Percentiles rank a stretch among this genome's conserved stretches.
These are phyloP conservation scores for Fusarium sulawesiense DNA, from an alignment of 2,329 filamentous ascomycete genomes.

Conservation along the genomic window DNA sequence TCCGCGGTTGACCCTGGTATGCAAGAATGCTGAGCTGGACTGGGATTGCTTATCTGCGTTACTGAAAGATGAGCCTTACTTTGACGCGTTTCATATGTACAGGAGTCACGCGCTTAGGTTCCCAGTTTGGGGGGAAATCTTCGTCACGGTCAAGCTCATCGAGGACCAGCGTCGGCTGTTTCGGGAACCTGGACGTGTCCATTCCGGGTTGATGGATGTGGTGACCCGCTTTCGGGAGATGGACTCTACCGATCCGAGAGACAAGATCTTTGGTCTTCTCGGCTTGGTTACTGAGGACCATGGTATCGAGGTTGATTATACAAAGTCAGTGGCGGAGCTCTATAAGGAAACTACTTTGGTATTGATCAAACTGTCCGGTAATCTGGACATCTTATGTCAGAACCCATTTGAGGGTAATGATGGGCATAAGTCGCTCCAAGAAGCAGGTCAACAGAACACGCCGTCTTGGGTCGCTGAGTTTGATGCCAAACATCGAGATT, in stretches of 20 bases:
- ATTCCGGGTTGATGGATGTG: constrained; percentile 8
- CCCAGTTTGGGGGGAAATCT: background rate
- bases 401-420: constrained; percentile 7
- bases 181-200: too few relatives aligned
- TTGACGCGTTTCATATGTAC: constrained; percentile 19
- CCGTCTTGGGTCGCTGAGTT: constrained; percentile 24
- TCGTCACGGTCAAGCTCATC: constrained; percentile 6
- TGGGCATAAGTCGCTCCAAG: background rate
- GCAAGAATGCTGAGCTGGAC: background rate
- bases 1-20: background rate
- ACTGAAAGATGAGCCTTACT: constrained; percentile 23
- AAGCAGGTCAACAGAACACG: background rate
- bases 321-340: background rate
- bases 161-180: constrained; percentile 19
- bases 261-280: constrained; percentile 19
- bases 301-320: constrained; percentile 15
- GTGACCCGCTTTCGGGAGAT: constrained; percentile 5
- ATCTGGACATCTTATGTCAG: constrained; percentile 31
- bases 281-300: constrained; percentile 19
- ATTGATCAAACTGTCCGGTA: constrained; percentile 6
- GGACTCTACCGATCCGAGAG: constrained; percentile 12
- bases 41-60: constrained; percentile 10
- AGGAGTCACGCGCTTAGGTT: background rate
- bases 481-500: background rate
- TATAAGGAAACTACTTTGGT: background rate